Conservation (phyloP, 371 early-diverging fungal genomes). For the Mortierella sp. region DNA sequence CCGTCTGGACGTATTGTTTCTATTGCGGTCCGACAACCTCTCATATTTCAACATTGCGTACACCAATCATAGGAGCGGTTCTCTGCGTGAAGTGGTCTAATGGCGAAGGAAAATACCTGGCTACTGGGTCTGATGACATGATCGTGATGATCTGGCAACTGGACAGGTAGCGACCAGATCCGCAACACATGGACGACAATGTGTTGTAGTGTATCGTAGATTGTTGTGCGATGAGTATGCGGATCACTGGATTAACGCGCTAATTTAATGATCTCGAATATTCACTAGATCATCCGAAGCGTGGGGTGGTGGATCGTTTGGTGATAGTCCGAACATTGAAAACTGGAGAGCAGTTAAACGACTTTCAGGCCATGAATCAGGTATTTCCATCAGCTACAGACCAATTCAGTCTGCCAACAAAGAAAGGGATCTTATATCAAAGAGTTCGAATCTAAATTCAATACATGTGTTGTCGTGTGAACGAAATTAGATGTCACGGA, state of each 20-base stretch:
- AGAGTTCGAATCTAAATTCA: too few species aligned
- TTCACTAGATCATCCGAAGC: conserved; percentile 50
- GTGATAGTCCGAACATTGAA: conserved; percentile 73
- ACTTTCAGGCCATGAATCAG: conserved; percentile 93
- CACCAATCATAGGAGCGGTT: conserved; percentile 74
- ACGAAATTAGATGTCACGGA: conserved; percentile 82
- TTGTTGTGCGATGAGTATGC: background rate
- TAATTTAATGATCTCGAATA: background rate
- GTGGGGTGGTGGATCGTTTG: conserved; percentile 63
- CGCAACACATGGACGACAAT: too few species aligned
- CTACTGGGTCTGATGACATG: conserved; percentile 90
- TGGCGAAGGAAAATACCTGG: conserved; percentile 79
- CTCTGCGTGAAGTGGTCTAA: conserved; percentile 92
- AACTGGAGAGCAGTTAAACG: conserved; percentile 83
- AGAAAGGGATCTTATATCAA: too few species aligned
- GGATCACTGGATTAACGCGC: background rate
- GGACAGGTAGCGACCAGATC: conserved; percentile 60
- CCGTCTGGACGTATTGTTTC: background rate
- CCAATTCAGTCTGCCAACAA: too few species aligned
- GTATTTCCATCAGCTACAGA: conserved; percentile 40
- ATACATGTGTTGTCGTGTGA: too few species aligned
- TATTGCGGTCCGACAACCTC: background rate
- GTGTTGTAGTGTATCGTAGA: background rate
- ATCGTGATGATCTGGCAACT: conserved; percentile 93
- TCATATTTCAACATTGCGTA: background rate